Evolutionary conservation across 2,329 filamentous ascomycete genomes (phyloP).

Genomic region (Botrytis aclada): DNA sequence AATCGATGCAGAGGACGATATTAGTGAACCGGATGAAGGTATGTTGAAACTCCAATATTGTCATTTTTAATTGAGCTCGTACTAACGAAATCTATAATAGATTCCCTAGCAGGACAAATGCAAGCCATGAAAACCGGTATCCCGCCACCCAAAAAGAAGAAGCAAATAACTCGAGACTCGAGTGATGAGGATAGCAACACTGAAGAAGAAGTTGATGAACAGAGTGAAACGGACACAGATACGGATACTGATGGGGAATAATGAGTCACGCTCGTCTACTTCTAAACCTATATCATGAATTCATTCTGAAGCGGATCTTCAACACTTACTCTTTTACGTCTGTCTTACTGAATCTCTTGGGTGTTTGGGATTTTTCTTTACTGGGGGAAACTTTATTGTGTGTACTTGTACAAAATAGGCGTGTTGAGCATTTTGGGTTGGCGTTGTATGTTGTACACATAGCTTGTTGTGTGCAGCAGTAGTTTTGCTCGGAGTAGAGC

Average conservation of each 20-base stretch:
- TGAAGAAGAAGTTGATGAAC: constrained; percentile 62
- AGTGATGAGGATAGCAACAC: constrained; percentile 77
- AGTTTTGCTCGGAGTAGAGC: constrained; percentile 15
- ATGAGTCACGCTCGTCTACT: constrained; percentile 1
- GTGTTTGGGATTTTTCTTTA: constrained; percentile 15
- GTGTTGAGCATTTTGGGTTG: constrained; percentile 17
- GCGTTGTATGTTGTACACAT: constrained; percentile 18
- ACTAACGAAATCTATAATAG: constrained; percentile 43
- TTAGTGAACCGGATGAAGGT: constrained; percentile 98
- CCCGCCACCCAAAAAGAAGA: constrained; percentile 57
- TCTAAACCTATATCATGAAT: background rate
- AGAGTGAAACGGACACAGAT: constrained; percentile 67
- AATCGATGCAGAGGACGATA: constrained; percentile 85
- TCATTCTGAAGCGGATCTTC: constrained; percentile 1
- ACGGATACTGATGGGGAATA: constrained; percentile 48
- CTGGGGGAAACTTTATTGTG: background rate
- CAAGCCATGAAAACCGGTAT: constrained; percentile 73
- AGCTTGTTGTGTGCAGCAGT: constrained; percentile 14
- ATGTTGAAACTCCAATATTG: constrained; percentile 41
- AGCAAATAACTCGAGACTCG: constrained; percentile 56
- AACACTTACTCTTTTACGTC: background rate
- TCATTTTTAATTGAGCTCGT: background rate
- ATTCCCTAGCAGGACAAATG: constrained; percentile 90
- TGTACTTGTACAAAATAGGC: constrained; percentile 19
- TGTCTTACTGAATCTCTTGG: constrained; percentile 8